Base-by-base conservation (phyloP, 163 green algal genomes). In the Volvox carteri region DNA sequence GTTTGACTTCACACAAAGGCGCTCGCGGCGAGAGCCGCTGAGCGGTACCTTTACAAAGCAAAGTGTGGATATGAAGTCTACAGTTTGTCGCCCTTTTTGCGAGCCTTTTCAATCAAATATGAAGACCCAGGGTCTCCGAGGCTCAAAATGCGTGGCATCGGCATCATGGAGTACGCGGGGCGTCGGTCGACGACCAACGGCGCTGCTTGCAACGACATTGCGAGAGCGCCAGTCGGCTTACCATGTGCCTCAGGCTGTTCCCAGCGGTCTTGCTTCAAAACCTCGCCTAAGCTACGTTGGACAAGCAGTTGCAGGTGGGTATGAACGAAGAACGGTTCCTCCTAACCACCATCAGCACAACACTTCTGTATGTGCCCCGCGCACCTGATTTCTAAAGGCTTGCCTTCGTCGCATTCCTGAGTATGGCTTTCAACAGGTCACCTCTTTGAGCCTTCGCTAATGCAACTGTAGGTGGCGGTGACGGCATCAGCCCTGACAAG, bases 401-500 rank as follows among this genome's bases (percentile, higher is more conserved):
- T n/a, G n/a, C n/a, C n/a, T n/a, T n/a, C n/a, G n/a, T n/a, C n/a
- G n/a, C n/a, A n/a, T n/a, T n/a, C n/a, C n/a, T n/a, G n/a, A n/a
- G n/a, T n/a, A n/a, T n/a, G n/a, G n/a, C n/a, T n/a, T n/a, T n/a
- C n/a, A n/a, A n/a, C n/a, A n/a, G n/a, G n/a, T n/a, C n/a, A 65
- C 7, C 5, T 23, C 25, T 11, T 2, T 12, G 54, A 65, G 60
- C 60, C 60, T 37, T 23, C 11, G 9, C 60, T 72, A 58, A 19
- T 46, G 65, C 65, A 48, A 42, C 21, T 28, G 78, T 33, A 60
- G 54, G 79, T 23, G 30, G 8, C n/a, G 68, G 81, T 23, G 81
- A 87, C 48, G 81, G 81, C 46, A 70, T 87, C 23, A 87, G 81
- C 48, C 81, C 65, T 0, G 81, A 87, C 25, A 87, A 87, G 23